These are phyloP conservation scores for Mycena sp. DNA, from an alignment of 1,284 basidiomycete species.

Conservation along the genomic window DNA sequence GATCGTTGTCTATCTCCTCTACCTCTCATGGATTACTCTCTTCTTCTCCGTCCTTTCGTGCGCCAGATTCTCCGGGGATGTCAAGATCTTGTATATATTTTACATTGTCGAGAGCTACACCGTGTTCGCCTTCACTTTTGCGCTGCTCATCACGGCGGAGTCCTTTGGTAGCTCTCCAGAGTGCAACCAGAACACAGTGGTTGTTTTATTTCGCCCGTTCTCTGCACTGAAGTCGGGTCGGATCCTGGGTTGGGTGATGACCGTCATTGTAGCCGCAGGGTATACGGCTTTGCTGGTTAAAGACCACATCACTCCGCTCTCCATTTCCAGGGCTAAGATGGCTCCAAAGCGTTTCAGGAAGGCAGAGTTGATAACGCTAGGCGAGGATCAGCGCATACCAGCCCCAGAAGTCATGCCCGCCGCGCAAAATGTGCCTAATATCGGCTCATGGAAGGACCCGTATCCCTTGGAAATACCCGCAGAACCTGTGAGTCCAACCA, in stretches of 20 bases:
- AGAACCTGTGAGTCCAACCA: no score
- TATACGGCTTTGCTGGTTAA: slow-evolving; percentile 28
- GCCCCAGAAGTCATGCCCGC: neutral
- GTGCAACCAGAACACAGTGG: slow-evolving; percentile 34
- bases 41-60: slow-evolving; percentile 6
- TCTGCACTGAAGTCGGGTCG: slow-evolving; percentile 32
- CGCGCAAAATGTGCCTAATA: no score
- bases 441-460: no score
- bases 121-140: slow-evolving; percentile 36
- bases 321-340: neutral
- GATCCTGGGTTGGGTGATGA: slow-evolving; percentile 29
- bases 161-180: slow-evolving; percentile 31
- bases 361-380: no score
- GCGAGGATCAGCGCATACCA: neutral
- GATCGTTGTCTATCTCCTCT: slow-evolving; percentile 12
- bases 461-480: no score
- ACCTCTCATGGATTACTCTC: slow-evolving; percentile 22
- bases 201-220: slow-evolving; percentile 40
- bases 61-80: slow-evolving; percentile 5
- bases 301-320: slow-evolving; percentile 26
- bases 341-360: neutral
- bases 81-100: slow-evolving; percentile 26
- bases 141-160: slow-evolving; percentile 31
- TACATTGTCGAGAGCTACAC: slow-evolving; percentile 26
- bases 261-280: slow-evolving; percentile 12